Base-by-base conservation (phyloP, 1,139 yeast genomes). In the Saccharomyces hybrid region DNA sequence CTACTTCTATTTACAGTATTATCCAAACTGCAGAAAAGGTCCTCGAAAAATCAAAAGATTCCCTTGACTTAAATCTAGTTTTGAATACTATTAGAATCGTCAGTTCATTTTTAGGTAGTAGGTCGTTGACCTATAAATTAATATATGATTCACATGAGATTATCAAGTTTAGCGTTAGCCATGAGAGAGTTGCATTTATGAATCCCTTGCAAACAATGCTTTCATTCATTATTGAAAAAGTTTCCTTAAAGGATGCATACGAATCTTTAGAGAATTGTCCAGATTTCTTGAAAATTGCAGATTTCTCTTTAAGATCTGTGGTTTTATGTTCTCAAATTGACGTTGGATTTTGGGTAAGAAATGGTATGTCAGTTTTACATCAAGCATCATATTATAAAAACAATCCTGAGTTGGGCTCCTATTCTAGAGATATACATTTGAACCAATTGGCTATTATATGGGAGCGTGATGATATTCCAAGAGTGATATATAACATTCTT, bases 321-420 rank as follows among this genome's bases (percentile, higher is more conserved):
- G 87, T 82, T 0, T 67, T 82, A 46, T 78, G 78, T 8, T 70
- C 80, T 2, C 88, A 83, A 62, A 76, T 82, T 4, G 78, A 77
- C 53, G 69, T 77, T 3, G 85, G 86, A 0, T 79, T 79, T 57
- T 83, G 88, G 88, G 78, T 83, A 2, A 75, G 88, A 67, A 83
- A 83, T 62, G 88, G 88, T n/a, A 62, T 73, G 50, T 72, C 80
- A 5, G 79, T 78, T 1, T 69, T 81, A 2, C 75, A 78, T 50
- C 83, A 81, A 61, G 79, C 74, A 2, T 61, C 68, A 2, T 64
- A 69, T 7, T 74, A 74, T 52, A 70, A 64, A 54, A 69, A 67
- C 11, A 68, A 69, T 46, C 68, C 69, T 2, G 68, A 65, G 44
- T 52, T 67, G 38, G 65, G 68, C 41, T 68, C 71, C 9, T 59